Conservation (phyloP, 805 yeast species). For the Ascoidea rubescens region DNA sequence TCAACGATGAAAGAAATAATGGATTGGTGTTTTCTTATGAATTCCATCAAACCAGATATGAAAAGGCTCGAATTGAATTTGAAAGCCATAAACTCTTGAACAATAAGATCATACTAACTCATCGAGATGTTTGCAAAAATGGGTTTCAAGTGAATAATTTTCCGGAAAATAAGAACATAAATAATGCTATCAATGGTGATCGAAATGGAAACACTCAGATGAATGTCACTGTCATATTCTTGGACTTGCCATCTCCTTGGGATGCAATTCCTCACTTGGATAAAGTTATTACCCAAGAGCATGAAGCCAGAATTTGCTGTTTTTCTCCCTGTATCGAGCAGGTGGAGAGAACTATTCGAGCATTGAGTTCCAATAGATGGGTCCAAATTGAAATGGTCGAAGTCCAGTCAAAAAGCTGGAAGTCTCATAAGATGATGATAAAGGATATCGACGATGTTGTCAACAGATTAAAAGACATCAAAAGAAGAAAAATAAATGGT, state of each 20-base stretch:
- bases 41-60: slow-evolving; percentile 74
- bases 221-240: slow-evolving; percentile 64
- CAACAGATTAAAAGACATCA: slow-evolving; percentile 67
- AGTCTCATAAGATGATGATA: slow-evolving; percentile 80
- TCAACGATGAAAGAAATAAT: slow-evolving; percentile 16
- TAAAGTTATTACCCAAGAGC: slow-evolving; percentile 36
- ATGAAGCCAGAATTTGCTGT: slow-evolving; percentile 69
- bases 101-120: slow-evolving; percentile 54
- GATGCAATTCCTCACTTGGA: slow-evolving; percentile 71
- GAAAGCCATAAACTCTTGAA: slow-evolving; percentile 48
- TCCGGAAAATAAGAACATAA: slow-evolving; percentile 4
- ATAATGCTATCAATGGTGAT: background rate
- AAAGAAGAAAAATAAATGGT: slow-evolving; percentile 53
- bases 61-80: slow-evolving; percentile 71
- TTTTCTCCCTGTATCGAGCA: slow-evolving; percentile 98
- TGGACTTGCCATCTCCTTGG: slow-evolving; percentile 97
- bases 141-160: slow-evolving; percentile 52
- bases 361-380: slow-evolving; percentile 71
- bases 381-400: slow-evolving; percentile 83
- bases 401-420: slow-evolving; percentile 74
- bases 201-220: slow-evolving; percentile 12
- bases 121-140: slow-evolving; percentile 81
- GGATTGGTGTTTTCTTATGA: slow-evolving; percentile 78
- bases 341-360: slow-evolving; percentile 74
- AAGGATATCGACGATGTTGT: slow-evolving; percentile 71